Base-by-base conservation (phyloP, 2,329 filamentous ascomycete species). In the Calonectria honghensis region DNA sequence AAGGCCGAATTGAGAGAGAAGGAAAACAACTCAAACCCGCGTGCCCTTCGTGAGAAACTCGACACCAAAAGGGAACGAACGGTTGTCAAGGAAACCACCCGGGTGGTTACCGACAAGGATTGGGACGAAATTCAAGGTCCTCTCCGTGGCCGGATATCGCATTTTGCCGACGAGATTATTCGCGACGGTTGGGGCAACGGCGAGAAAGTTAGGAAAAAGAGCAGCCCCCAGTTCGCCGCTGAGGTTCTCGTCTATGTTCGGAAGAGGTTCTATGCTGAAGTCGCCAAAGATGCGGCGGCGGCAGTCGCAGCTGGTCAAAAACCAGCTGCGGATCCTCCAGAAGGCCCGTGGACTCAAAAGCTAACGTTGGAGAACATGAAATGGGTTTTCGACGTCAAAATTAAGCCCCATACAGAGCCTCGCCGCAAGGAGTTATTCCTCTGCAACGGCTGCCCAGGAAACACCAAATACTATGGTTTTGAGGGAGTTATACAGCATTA, bases 341-440 rank as follows among this genome's bases (percentile, higher is more conserved):
- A 89, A 75, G 90, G 88, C 0, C 88, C 90, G 9, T 90, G 88
- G 78, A 91, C 89, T 32, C 89, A 91, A 82, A 93, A 89, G 81
- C 87, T 96, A 68, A 94, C 93, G 1, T 85, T 97, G 78, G 94
- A 96, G 81, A 95, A 96, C 81, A 96, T 97, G 94, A 96, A 94
- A 84, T 96, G 93, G 92, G 87, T 96, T 37, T 96, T 94, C 82
- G 94, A 96, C 80, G 91, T 91, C 78, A 96, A 95, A 82, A 89
- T 97, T 81, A 94, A 92, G 80, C 91, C 91, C 31, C 85, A 91
- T 69, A 95, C 93, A 3, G 93, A 95, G 75, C 85, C 87, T 59
- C 89, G 90, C 78, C 89, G 92, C 78, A 94, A 92, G 80, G 94
- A 96, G 70, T 85, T 96, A 13, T 97, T 97, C 83, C 89, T 94